These are phyloP conservation scores for Filobasidium floriforme DNA, from an alignment of 768 basidiomycete species.

Conservation along the genomic window DNA sequence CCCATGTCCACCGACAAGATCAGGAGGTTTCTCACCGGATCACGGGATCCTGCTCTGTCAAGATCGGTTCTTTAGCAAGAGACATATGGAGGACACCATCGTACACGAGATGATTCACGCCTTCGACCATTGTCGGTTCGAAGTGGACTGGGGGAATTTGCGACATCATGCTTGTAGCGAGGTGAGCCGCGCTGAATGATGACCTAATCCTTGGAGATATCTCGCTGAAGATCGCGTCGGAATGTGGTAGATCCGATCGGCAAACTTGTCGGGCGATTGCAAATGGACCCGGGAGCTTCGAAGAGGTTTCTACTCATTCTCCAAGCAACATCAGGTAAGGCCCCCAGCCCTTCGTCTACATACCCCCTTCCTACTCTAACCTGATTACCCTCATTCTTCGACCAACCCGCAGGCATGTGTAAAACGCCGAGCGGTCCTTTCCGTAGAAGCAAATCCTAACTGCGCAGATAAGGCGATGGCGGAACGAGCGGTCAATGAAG, in stretches of 20 bases:
- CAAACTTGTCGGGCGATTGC: slow-evolving; percentile 89
- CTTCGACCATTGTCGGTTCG: slow-evolving; percentile 92
- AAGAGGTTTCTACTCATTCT: slow-evolving; percentile 68
- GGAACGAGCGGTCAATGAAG: slow-evolving; percentile 85
- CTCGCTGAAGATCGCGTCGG: neutral
- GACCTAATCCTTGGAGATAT: neutral
- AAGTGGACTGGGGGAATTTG: slow-evolving; percentile 82
- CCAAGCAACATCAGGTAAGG: slow-evolving; percentile 86
- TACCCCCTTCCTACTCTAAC: slow-evolving; percentile 10
- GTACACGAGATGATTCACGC: slow-evolving; percentile 90
- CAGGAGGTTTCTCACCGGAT: slow-evolving; percentile 76
- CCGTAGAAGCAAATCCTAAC: slow-evolving; percentile 69
- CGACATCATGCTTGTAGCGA: slow-evolving; percentile 95
- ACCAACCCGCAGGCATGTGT: slow-evolving; percentile 64
- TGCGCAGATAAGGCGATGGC: slow-evolving; percentile 68
- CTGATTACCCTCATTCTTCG: slow-evolving; percentile 22
- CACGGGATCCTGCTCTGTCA: slow-evolving; percentile 76
- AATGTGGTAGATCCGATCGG: slow-evolving; percentile 73
- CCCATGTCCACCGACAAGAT: slow-evolving; percentile 64
- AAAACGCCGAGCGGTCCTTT: slow-evolving; percentile 72
- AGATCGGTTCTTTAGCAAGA: slow-evolving; percentile 68
- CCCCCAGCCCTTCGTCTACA: neutral
- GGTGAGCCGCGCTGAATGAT: slow-evolving; percentile 51
- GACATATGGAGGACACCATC: slow-evolving; percentile 86
- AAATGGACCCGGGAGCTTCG: slow-evolving; percentile 71